These are phyloP conservation scores for Calonectria henricotiae DNA, from an alignment of 2,329 filamentous ascomycete species.

Conservation along the genomic window DNA sequence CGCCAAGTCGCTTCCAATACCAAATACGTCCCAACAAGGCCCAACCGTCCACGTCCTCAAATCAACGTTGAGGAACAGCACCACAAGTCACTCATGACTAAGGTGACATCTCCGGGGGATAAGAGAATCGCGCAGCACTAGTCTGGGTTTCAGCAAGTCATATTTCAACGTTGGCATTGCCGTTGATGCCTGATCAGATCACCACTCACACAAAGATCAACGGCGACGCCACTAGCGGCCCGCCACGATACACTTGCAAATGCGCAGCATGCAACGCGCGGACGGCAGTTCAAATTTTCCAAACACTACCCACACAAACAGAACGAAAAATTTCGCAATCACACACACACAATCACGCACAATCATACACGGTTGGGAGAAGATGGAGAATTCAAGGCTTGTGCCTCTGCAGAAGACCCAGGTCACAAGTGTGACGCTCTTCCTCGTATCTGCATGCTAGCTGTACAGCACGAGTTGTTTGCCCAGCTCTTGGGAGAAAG, in stretches of 20 bases:
- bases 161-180: background rate
- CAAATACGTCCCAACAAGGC: constrained; percentile 1
- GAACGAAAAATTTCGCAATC: background rate
- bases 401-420: background rate
- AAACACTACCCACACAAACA: background rate
- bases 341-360: background rate
- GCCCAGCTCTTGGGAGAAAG: background rate
- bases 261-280: background rate
- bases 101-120: background rate
- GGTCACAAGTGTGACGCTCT: constrained; percentile 17
- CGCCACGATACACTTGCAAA: constrained; percentile 16
- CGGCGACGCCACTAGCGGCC: constrained; percentile 16
- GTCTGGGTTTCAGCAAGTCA: constrained; percentile 9
- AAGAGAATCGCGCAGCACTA: constrained; percentile 3
- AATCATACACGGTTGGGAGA: background rate
- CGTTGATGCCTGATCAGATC: constrained; percentile 9
- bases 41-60: background rate
- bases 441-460: constrained; percentile 24
- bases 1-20: background rate
- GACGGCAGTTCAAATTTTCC: constrained; percentile 11
- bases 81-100: background rate
- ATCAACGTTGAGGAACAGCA: background rate
- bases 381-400: background rate
- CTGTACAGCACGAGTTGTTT: background rate
- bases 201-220: constrained; percentile 6